Evolutionary conservation across 2,329 filamentous ascomycete species (phyloP).

Genomic region (Pseudonectria buxi): DNA sequence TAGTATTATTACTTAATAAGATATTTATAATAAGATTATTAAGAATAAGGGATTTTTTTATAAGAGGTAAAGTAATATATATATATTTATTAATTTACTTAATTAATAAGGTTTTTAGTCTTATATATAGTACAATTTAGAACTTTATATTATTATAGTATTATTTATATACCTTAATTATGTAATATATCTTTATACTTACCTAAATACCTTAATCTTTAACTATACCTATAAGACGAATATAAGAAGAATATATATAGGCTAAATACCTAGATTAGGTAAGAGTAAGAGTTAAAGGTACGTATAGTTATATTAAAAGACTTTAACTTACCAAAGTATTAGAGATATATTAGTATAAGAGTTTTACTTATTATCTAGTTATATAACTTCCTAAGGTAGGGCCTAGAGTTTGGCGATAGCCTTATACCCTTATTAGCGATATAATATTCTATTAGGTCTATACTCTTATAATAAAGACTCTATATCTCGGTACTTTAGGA

Average conservation of each 20-base stretch:
- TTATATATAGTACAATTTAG: conserved; percentile 9
- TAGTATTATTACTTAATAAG: conserved; percentile 10
- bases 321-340: no score
- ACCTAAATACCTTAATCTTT: conserved; percentile 14
- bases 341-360: not conserved
- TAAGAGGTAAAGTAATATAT: conserved; percentile 13
- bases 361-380: conserved; percentile 11
- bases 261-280: conserved; percentile 15
- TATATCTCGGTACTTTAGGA: no score
- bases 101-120: conserved; percentile 14
- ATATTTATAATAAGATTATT: conserved; percentile 18
- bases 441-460: no score
- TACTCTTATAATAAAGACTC: no score
- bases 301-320: conserved; percentile 12
- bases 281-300: no score
- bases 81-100: conserved; percentile 14
- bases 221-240: conserved; percentile 21
- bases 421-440: no score
- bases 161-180: conserved; percentile 17
- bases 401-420: no score
- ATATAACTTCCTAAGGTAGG: conserved; percentile 16
- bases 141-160: conserved; percentile 11
- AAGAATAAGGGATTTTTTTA: conserved; percentile 5
- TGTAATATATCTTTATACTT: conserved; percentile 13
- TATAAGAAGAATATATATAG: conserved; percentile 16